These are phyloP conservation scores for Coemansia sp. DNA, from an alignment of 192 early-diverging fungal species.

Conservation along the genomic window DNA sequence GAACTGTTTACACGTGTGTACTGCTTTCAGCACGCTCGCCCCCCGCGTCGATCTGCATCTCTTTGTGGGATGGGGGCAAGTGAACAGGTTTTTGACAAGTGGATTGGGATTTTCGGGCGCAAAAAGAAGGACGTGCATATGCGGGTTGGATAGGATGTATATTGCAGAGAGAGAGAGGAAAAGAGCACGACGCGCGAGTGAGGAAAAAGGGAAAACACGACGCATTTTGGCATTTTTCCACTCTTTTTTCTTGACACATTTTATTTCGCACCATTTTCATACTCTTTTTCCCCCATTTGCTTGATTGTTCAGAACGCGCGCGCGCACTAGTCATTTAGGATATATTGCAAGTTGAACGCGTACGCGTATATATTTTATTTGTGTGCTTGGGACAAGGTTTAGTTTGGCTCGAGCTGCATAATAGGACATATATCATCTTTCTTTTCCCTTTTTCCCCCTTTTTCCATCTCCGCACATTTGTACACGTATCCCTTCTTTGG, in stretches of 20 bases:
- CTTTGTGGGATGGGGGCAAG: background rate
- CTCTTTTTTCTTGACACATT: background rate
- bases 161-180: background rate
- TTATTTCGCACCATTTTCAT: background rate
- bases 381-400: no score
- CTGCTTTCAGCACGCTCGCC: background rate
- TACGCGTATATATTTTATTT: no score
- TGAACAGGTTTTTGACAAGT: background rate
- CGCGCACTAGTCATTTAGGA: no score
- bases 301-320: background rate
- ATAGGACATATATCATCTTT: no score
- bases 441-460: no score
- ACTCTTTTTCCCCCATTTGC: background rate
- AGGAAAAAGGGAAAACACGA: slow-evolving; percentile 2
- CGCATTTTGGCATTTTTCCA: slow-evolving; percentile 8
- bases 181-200: background rate
- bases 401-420: no score
- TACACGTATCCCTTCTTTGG: no score
- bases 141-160: no score
- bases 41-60: background rate
- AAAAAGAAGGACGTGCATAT: no score
- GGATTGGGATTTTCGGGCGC: no score
- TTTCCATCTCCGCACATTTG: no score
- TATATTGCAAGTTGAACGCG: no score
- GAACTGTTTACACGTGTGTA: background rate